phyloP scores from a whole-genome alignment of 805 yeast species.

The Hyphopichia homilentoma region DNA sequence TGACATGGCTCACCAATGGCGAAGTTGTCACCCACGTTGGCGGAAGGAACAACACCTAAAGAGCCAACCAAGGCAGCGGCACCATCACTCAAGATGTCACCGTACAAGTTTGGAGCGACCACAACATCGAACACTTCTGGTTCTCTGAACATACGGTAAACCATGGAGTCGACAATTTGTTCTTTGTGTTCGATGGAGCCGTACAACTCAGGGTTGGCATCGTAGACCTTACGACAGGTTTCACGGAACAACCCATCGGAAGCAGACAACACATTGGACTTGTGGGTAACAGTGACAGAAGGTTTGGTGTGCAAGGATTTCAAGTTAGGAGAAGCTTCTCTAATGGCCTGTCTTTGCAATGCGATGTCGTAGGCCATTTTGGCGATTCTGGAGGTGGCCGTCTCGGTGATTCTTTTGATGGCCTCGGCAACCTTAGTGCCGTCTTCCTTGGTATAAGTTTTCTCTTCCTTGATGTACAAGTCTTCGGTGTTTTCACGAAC shows the following conservation, averaged over 20 bases:
- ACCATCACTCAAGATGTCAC: constrained; percentile 95
- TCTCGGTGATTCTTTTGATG: constrained; percentile 90
- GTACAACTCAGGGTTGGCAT: constrained; percentile 54
- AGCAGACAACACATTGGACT: constrained; percentile 88
- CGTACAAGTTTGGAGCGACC: constrained; percentile 97
- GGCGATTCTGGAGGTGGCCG: constrained; percentile 82
- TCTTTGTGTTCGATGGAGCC: constrained; percentile 70
- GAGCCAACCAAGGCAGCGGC: constrained; percentile 98
- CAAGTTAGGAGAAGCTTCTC: constrained; percentile 47
- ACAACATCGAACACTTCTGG: constrained; percentile 97
- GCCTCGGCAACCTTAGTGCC: constrained; percentile 96
- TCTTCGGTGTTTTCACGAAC: constrained; percentile 99
- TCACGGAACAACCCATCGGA: constrained; percentile 97
- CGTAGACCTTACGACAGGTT: constrained; percentile 61
- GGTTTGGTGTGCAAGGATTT: constrained; percentile 44
- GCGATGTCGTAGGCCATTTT: constrained; percentile 92
- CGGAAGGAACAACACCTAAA: constrained; percentile 96
- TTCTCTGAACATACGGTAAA: constrained; percentile 97
- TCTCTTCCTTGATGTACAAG: constrained; percentile 92
- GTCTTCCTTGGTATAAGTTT: constrained; percentile 64
- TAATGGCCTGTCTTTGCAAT: constrained; percentile 77
- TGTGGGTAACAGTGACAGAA: constrained; percentile 88
- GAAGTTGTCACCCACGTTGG: constrained; percentile 93
- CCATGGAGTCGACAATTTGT: constrained; percentile 99
- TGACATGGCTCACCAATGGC: constrained; percentile 99